phyloP scores from a whole-genome alignment of 331 rosid species.

The Malus hybrid region DNA sequence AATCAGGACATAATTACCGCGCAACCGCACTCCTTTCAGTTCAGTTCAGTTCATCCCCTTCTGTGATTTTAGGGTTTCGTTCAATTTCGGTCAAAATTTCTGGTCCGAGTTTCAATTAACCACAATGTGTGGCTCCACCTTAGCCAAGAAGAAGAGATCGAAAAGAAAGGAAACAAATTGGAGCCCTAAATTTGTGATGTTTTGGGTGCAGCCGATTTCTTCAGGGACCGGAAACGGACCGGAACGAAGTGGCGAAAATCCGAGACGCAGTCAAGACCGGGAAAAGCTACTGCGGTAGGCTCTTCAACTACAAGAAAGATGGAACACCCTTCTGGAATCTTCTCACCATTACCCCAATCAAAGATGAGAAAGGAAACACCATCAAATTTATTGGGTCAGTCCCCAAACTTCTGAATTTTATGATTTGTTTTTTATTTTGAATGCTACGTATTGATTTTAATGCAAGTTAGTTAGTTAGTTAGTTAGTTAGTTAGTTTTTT shows the following conservation, averaged over 20 bases:
- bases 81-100: background rate
- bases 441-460: no score
- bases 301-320: conserved; percentile 89
- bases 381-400: conserved; percentile 93
- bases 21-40: background rate
- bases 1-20: background rate
- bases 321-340: conserved; percentile 96
- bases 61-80: no score
- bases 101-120: background rate
- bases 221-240: conserved; percentile 90
- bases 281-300: conserved; percentile 72
- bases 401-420: background rate
- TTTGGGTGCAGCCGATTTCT: conserved; percentile 83
- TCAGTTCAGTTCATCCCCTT: background rate
- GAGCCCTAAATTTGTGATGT: background rate
- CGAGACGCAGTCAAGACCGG: conserved; percentile 72
- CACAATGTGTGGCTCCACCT: background rate
- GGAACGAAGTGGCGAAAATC: conserved; percentile 68
- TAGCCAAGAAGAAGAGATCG: background rate
- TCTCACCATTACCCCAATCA: conserved; percentile 89
- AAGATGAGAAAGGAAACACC: conserved; percentile 58
- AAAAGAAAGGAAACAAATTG: background rate
- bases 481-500: no score
- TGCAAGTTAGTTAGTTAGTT: no score
- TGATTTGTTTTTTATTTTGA: background rate